Evolutionary conservation across 129 eudicot genomes (phyloP), one percentile per base, ranked within the genome.

Genomic region (Tanacetum coccineum): DNA sequence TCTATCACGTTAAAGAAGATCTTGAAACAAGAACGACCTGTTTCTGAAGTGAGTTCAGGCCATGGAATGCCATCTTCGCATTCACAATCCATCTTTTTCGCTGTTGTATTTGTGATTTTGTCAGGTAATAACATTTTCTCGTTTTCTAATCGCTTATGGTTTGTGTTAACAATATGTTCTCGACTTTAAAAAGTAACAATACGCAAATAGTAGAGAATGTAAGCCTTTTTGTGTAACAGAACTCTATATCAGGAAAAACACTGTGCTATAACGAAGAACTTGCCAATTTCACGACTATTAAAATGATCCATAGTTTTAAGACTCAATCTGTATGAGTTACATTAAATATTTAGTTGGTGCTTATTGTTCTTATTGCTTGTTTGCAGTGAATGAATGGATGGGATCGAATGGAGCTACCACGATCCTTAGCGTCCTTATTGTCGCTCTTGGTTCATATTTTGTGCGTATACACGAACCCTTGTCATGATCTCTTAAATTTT

Each of bases 41-140:
- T 39, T 71, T 48, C 86, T 53, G 71, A 65, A 6, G 18, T 55
- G 62, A 74, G 82, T 74, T 70, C 86, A 6, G 89, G 80, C 72
- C 95, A 88, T 4, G 97, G 95, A 60, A 90, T 90, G 97, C 97
- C 97, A 26, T 90, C 97, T 11, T 87, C 97, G 22, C 97, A 87
- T 84, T 89, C 95, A 7, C 97, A 90, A 62, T 68, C 92, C 66
- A 77, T 82, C 75, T 84, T 81, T 66, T 90, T 55, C 62, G 55
- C 72, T 44, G 60, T 71, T 47, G 42, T 75, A 5, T 83, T 90
- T 19, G 56, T 77, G 17, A 72, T 62, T 81, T 4, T 77, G 25
- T 83, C 97, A 70, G 74, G 95, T 89, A 86, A 70, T 12, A n/a
- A 9, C 21, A 13, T 13, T 26, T 7, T 40, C 46, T 36, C 6